phyloP scores from a whole-genome alignment of 768 basidiomycete genomes.

The Amanita phalloides region DNA sequence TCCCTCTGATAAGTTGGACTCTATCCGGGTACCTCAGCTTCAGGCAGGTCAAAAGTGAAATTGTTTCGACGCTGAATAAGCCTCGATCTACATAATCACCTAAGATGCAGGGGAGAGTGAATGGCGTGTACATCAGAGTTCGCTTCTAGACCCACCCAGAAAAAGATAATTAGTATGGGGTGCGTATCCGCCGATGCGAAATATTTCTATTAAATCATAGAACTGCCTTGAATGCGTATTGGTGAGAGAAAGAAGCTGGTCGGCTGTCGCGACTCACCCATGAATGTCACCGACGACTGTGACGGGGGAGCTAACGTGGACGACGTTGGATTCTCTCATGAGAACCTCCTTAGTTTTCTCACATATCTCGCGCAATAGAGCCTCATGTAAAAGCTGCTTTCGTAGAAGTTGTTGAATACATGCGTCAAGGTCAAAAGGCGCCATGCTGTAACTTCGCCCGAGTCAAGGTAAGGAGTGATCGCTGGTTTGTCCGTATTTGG shows the following conservation, averaged over 20 bases:
- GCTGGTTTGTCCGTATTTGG: constrained; percentile 27
- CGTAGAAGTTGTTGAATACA: constrained; percentile 85
- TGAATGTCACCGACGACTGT: constrained; percentile 99
- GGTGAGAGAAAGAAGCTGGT: constrained; percentile 13
- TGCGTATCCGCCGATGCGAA: constrained; percentile 94
- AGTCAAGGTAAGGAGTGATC: constrained; percentile 15
- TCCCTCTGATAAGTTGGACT: constrained; percentile 93
- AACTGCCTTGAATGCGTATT: constrained; percentile 73
- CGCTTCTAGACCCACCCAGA: constrained; percentile 52
- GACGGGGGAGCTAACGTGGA: constrained; percentile 92
- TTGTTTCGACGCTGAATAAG: constrained; percentile 96
- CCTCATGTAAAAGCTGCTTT: constrained; percentile 93
- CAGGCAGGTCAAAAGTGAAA: constrained; percentile 91
- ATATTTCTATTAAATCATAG: constrained; percentile 98
- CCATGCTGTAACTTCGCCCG: constrained; percentile 24
- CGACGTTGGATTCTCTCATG: constrained; percentile 98
- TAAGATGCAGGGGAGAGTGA: constrained; percentile 21
- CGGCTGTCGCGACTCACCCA: constrained; percentile 53
- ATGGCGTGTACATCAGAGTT: background rate
- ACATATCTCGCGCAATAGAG: constrained; percentile 94
- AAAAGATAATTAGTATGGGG: constrained; percentile 98
- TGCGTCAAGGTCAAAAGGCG: constrained; percentile 91
- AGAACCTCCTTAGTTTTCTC: constrained; percentile 99
- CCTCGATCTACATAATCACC: constrained; percentile 99
- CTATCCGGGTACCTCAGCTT: constrained; percentile 96